Evolutionary conservation across 495 filamentous ascomycete species (phyloP), one percentile per base, ranked within the genome.

Genomic region (Penicillium silybi): DNA sequence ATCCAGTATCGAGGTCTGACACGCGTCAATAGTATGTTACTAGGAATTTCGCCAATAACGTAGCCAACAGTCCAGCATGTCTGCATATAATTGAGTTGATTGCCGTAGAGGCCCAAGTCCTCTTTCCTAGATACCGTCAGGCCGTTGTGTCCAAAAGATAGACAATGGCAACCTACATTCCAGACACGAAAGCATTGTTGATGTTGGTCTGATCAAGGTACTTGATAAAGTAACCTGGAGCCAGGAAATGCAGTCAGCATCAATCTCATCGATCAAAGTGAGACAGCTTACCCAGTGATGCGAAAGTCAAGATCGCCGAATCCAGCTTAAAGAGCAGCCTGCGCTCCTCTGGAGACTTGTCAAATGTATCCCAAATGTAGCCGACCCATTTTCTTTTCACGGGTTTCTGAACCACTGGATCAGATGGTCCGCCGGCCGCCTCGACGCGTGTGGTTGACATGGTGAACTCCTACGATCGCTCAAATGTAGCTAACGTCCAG

Each of bases 41-140:
- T 79, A 0, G 83, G 84, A 32, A 86, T 77, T 53, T 85, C 72
- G 11, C 82, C 83, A 39, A 85, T 70, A 2, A 86, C 77, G 53
- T 85, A 83, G 13, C 84, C 84, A 15, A 84, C 76, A 0, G 82
- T 86, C 77, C 80, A 87, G 46, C 67, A 74, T 2, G 78, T 75
- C 40, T 72, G 71, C 69, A 81, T 73, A 47, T 71, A 70, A 53
- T 71, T 74, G 2, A 76, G 61, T 56, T 87, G 56, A 38, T 80
- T 83, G 16, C 77, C 76, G 44, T 78, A 77, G 17, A 87, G 57
- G 17, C 72, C 69, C 11, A 86, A 59, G 39, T 85, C 80, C 56
- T 86, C 82, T 54, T 85, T 81, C 82, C 83, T 85, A 19, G 42
- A 46, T 11, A 39, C 15, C 17, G 35, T 48, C 10, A 48, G 45